Conservation (phyloP, 1,139 yeast species). For the Candida sojae region DNA sequence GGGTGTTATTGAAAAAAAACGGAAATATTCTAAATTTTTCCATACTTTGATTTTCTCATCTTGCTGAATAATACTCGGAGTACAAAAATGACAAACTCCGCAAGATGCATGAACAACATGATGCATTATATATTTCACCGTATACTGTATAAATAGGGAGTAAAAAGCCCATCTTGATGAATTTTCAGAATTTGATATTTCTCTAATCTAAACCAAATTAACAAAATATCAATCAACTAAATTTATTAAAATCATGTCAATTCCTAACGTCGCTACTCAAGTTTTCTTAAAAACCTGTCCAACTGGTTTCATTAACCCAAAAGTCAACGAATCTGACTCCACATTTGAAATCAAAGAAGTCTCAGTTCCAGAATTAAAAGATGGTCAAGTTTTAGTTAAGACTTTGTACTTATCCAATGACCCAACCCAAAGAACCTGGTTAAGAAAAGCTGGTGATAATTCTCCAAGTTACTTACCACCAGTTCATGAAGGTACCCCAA, state of each 20-base stretch:
- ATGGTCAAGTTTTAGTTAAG: slow-evolving; percentile 50
- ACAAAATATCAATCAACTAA: neutral
- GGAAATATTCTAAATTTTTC: slow-evolving; percentile 1
- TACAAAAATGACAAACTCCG: slow-evolving; percentile 2
- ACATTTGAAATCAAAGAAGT: slow-evolving; percentile 22
- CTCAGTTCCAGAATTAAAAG: slow-evolving; percentile 25
- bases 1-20: neutral
- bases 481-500: slow-evolving; percentile 45
- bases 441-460: slow-evolving; percentile 40
- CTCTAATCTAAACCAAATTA: too few species aligned
- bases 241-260: slow-evolving; percentile 8
- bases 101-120: neutral
- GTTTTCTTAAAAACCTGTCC: slow-evolving; percentile 20
- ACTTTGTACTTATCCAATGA: slow-evolving; percentile 59
- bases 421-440: slow-evolving; percentile 69
- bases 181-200: too few species aligned
- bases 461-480: slow-evolving; percentile 51
- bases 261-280: slow-evolving; percentile 13
- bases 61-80: neutral
- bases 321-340: slow-evolving; percentile 19
- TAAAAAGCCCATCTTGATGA: too few species aligned
- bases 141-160: neutral
- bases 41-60: neutral
- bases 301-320: slow-evolving; percentile 16
- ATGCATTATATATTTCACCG: neutral